Conservation (phyloP, 257 asterid genomes). For the Cynanchum wilfordii region DNA sequence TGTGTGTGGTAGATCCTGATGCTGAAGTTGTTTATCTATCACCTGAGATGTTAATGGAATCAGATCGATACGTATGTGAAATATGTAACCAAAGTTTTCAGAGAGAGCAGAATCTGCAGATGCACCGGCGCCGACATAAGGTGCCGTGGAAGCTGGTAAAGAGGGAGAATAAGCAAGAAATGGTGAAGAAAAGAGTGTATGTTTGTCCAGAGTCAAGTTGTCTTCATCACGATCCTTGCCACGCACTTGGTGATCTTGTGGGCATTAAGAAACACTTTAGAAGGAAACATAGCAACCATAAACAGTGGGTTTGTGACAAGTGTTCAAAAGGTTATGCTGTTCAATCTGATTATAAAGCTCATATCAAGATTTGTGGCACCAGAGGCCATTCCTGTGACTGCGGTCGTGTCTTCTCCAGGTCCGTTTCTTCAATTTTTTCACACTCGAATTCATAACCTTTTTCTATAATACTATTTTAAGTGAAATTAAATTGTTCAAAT, state of each 20-base stretch:
- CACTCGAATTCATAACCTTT: too few species aligned
- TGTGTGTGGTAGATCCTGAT: constrained; percentile 31
- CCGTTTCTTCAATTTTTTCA: too few species aligned
- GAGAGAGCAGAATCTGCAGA: constrained; percentile 42
- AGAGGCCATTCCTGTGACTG: constrained; percentile 48
- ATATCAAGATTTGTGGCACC: constrained; percentile 44
- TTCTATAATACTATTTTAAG: too few species aligned
- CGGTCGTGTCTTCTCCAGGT: constrained; percentile 46
- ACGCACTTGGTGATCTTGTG: constrained; percentile 41
- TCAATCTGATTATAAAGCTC: constrained; percentile 45
- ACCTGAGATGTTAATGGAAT: constrained; percentile 39
- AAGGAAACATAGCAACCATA: constrained; percentile 36
- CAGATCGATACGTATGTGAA: constrained; percentile 38
- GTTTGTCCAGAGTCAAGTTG: constrained; percentile 42
- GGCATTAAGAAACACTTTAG: constrained; percentile 44
- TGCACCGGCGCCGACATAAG: constrained; percentile 41
- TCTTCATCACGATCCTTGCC: constrained; percentile 35
- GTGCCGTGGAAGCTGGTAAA: constrained; percentile 39
- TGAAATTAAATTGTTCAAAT: too few species aligned
- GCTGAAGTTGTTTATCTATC: constrained; percentile 40
- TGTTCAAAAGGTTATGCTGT: constrained; percentile 43
- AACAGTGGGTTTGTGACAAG: constrained; percentile 39
- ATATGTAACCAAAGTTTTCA: constrained; percentile 40
- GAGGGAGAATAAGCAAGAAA: constrained; percentile 22
- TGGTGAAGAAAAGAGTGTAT: constrained; percentile 26